Percentiles rank a stretch among this genome's conserved stretches.
phyloP scores from a whole-genome alignment of 2,329 filamentous ascomycete species.

The Alternaria sp. region DNA sequence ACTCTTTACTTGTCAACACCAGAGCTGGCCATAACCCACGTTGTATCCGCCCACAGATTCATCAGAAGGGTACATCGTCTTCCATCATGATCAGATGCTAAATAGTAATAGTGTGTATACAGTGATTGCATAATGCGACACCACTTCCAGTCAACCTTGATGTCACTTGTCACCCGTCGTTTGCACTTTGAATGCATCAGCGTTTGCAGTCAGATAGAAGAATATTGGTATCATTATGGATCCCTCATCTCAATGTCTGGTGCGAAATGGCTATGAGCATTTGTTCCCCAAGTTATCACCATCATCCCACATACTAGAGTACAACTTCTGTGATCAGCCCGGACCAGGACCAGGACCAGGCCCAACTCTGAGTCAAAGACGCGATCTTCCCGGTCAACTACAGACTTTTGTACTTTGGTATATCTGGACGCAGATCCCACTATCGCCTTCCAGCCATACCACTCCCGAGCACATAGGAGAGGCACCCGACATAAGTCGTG shows the following conservation, averaged over 20 bases:
- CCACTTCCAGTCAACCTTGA: rapidly evolving
- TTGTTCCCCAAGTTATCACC: rapidly evolving
- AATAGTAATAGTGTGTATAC: no score
- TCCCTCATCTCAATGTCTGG: rapidly evolving
- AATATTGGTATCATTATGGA: not conserved
- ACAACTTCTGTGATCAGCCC: not conserved
- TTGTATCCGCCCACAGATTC: no score
- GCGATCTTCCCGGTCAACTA: rapidly evolving
- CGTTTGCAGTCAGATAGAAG: rapidly evolving
- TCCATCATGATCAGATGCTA: no score
- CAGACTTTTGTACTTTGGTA: rapidly evolving
- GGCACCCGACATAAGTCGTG: not conserved
- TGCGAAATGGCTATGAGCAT: not conserved
- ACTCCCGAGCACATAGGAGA: not conserved
- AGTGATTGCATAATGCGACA: not conserved
- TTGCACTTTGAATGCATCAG: not conserved
- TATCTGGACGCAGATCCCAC: not conserved
- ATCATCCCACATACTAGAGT: not conserved
- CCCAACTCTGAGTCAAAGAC: not conserved
- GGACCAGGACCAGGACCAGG: not conserved
- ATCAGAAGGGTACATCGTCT: no score
- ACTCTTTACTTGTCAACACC: not conserved
- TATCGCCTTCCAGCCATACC: rapidly evolving
- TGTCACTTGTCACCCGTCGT: not conserved
- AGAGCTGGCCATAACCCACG: not conserved